phyloP scores from a whole-genome alignment of 2,329 filamentous ascomycete genomes.

The Massarina eburnea region DNA sequence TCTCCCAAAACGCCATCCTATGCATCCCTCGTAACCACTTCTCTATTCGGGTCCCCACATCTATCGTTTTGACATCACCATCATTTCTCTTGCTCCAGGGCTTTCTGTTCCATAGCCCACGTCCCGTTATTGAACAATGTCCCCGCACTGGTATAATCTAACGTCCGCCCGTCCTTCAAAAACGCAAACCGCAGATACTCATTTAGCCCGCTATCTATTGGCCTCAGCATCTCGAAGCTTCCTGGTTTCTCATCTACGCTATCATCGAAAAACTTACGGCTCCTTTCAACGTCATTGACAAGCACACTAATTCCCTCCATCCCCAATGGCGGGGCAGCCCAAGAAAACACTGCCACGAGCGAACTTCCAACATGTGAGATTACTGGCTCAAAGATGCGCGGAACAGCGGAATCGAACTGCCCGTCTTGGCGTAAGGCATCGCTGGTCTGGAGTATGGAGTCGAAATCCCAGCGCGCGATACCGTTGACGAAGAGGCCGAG shows the following conservation, averaged over 20 bases:
- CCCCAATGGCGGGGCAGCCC: constrained; percentile 42
- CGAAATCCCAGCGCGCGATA: constrained; percentile 41
- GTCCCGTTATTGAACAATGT: constrained; percentile 30
- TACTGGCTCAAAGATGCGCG: constrained; percentile 30
- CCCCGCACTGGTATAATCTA: constrained; percentile 37
- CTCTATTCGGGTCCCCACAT: too few species aligned
- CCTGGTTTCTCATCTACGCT: constrained; percentile 6
- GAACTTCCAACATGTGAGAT: constrained; percentile 31
- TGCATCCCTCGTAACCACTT: too few species aligned
- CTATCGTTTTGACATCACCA: background rate
- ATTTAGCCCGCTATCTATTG: constrained; percentile 30
- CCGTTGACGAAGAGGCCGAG: constrained; percentile 42
- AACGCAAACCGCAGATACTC: constrained; percentile 42
- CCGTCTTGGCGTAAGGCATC: constrained; percentile 63
- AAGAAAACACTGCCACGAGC: constrained; percentile 64
- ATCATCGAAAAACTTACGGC: constrained; percentile 29
- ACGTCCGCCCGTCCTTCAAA: constrained; percentile 25
- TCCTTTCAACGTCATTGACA: constrained; percentile 80
- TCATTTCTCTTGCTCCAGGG: background rate
- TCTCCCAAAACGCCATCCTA: too few species aligned
- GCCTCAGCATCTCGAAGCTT: constrained; percentile 42
- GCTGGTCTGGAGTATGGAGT: constrained; percentile 76
- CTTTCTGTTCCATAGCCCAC: constrained; percentile 17
- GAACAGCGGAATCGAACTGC: constrained; percentile 61
- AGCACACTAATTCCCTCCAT: constrained; percentile 77